A percentile compares a stretch with the other conserved stretches of the same genome.
These are phyloP conservation scores for Euphorbia corollata DNA, from an alignment of 441 rosid genomes.

Conservation along the genomic window DNA sequence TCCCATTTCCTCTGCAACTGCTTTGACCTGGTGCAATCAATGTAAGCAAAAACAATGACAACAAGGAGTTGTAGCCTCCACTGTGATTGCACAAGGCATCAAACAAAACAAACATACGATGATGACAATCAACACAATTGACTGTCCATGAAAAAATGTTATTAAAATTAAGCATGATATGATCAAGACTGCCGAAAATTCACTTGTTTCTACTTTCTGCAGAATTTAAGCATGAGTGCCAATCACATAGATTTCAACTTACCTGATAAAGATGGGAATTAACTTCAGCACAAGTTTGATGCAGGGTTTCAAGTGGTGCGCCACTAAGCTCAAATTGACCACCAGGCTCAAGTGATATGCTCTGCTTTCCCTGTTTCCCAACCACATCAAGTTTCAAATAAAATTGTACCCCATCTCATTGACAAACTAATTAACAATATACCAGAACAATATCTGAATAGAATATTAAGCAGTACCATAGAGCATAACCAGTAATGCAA, in stretches of 20 bases:
- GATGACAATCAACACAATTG: not conserved
- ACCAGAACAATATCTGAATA: not conserved
- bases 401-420: not conserved
- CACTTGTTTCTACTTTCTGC: constrained; percentile 8
- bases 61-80: not conserved
- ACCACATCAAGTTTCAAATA: constrained; percentile 12
- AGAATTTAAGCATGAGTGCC: not conserved
- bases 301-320: constrained; percentile 97
- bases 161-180: constrained; percentile 2
- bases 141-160: not conserved
- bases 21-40: constrained; percentile 58
- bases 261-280: constrained; percentile 99
- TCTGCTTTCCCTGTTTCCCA: constrained; percentile 77
- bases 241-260: constrained; percentile 13
- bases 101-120: not conserved
- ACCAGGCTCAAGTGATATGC: constrained; percentile 97
- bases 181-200: constrained; percentile 1
- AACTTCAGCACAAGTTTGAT: constrained; percentile 98
- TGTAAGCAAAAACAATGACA: not conserved
- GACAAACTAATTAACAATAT: constrained; percentile 6
- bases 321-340: constrained; percentile 99
- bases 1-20: constrained; percentile 98
- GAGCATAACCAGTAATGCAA: constrained; percentile 11
- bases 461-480: constrained; percentile 15
- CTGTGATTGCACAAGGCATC: not conserved